Evolutionary conservation across 208 protist species (phyloP), one percentile per base, ranked within the genome.

Genomic region (Endotrypanum monterogeii): DNA sequence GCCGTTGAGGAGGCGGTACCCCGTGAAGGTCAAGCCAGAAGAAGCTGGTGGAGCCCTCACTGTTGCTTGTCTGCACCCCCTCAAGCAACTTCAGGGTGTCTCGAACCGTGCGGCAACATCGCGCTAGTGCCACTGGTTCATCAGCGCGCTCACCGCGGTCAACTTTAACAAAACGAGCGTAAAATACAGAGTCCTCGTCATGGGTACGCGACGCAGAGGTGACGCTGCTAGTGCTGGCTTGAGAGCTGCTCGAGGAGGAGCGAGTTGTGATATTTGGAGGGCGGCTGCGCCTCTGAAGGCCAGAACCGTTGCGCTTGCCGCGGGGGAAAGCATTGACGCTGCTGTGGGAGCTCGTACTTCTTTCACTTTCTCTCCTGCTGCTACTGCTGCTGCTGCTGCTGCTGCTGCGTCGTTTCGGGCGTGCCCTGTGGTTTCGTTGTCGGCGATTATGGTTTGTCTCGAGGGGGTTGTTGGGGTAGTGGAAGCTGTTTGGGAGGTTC

Each of bases 11-110:
- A 2, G 60, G 73, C 8, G 78, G 73, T 61, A 83, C 78, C 35
- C 78, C 78, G 44, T 83, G 78, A 30, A 83, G 78, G 63, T 83
- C 78, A n/a, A 83, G 68, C 78, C 78, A 83, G 63, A 83, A 74
- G 54, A 83, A 83, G 35, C 18, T 44, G n/a, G 44, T 23, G 37
- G 44, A 48, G 5, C 12, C 44, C 44, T 39, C 16, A 39, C 18
- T 6, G 41, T 48, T 37, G 44, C 41, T 48, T 39, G 66, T 37
- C 39, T 48, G 56, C 37, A 46, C 30, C 32, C 58, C 50, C 25
- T 72, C 32, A 4, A 80, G 62, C 28, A 65, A 61, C 32, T 67
- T 23, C 35, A 69, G 20, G 46, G 61, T 69, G 46, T 14, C 20
- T 35, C 63, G 58, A 23, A 80, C 71, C 50, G 62, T 72, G 61